Conservation (phyloP, 257 asterid species). For the Nicotiana noctiflora region DNA sequence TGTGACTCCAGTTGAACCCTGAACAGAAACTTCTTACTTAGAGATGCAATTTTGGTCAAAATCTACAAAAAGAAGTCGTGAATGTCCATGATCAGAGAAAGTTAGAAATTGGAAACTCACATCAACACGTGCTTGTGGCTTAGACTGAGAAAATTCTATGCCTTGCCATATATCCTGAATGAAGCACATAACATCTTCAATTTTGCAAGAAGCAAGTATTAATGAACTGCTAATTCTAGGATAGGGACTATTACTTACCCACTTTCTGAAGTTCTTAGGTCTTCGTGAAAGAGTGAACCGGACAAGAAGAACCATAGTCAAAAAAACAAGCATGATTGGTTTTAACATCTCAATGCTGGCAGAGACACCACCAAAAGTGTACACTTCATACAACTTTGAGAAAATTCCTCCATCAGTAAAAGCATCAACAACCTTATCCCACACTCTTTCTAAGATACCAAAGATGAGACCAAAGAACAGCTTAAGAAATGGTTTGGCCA, state of each 20-base stretch:
- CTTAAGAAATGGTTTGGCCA: constrained; percentile 71
- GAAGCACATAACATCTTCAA: constrained; percentile 17
- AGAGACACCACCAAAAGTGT: constrained; percentile 69
- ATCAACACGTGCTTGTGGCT: constrained; percentile 99
- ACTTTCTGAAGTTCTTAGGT: constrained; percentile 88
- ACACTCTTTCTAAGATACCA: constrained; percentile 51
- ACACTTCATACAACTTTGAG: constrained; percentile 57
- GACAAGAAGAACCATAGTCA: constrained; percentile 77
- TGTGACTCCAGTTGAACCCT: constrained; percentile 96
- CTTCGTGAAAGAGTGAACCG: constrained; percentile 95
- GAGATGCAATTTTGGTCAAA: constrained; percentile 11
- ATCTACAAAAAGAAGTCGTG: background rate
- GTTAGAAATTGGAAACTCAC: constrained; percentile 42
- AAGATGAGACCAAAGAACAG: constrained; percentile 48
- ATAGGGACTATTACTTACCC: constrained; percentile 53
- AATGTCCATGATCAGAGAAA: background rate
- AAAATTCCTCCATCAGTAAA: constrained; percentile 60
- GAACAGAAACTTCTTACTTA: constrained; percentile 21
- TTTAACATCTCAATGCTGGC: constrained; percentile 67
- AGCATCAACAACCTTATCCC: constrained; percentile 64
- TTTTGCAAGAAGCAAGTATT: constrained; percentile 5
- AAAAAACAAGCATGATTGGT: constrained; percentile 65
- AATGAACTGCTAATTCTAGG: background rate
- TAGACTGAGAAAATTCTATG: constrained; percentile 92
- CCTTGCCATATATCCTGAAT: constrained; percentile 99